Base-by-base conservation (phyloP, 2,329 filamentous ascomycete genomes). In the Colletotrichum nymphaeae region DNA sequence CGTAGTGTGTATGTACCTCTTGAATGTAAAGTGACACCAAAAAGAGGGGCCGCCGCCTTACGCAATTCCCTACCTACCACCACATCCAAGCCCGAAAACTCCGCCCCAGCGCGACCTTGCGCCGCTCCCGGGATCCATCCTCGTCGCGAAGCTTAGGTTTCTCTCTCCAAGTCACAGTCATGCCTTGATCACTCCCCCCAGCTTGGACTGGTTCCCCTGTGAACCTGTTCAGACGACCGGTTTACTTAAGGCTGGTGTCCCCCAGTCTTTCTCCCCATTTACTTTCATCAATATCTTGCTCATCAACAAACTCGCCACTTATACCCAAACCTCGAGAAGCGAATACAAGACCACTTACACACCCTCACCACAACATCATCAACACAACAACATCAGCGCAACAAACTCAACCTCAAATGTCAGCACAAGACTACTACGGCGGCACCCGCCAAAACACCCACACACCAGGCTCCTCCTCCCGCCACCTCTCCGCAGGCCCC, bases 391-490 rank as follows among this genome's bases (percentile, higher is more conserved):
- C 42, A n/a, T n/a, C 58, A 63, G 28, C 30, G 46, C 67, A 58
- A 37, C 12, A 0, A 52, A 26, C 26, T 26, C 4, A 7, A 46
- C 0, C 26, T 16, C 28, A 28, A 30, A 78, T 78, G 77, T 78
- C 77, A 35, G 77, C 77, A 12, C 59, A 74, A 71, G 76, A 78
- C 12, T 78, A 78, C 56, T 78, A 78, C 67, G 72, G 72, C 69
- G 58, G 66, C 55, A 49, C 68, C 62, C 67, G 69, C 62, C 71
- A 56, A 56, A 73, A 73, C 67, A 73, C 52, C 26, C 60, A 73
- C 67, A 73, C 71, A 14, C 71, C 71, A 4, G 56, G 35, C 55
- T 67, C 63, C 30, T 60, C 68, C 8, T 49, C 46, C 16, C 59
- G 42, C 59, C 37, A 19, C 56, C 71, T 73, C 32, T 42, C 59